Conservation (phyloP, 768 basidiomycete species). For the Dentipellis fragilis region DNA sequence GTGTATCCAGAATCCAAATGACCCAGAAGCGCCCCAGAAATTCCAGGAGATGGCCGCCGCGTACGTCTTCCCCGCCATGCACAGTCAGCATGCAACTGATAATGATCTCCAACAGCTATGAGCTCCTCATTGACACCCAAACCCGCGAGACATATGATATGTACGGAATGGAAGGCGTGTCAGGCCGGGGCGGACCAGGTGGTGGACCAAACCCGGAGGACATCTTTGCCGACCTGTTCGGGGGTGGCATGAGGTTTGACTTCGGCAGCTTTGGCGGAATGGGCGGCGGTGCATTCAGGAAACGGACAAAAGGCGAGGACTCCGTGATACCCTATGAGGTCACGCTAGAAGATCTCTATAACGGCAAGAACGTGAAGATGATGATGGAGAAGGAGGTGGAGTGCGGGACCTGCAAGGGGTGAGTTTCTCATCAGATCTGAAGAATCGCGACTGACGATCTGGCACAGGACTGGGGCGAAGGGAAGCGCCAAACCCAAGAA, state of each 20-base stretch:
- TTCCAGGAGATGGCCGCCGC: constrained; percentile 89
- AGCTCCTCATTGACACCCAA: constrained; percentile 66
- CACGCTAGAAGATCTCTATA: constrained; percentile 87
- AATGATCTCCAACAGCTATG: constrained; percentile 45
- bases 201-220: constrained; percentile 48
- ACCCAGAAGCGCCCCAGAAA: constrained; percentile 70
- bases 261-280: constrained; percentile 30
- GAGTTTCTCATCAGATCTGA: constrained; percentile 16
- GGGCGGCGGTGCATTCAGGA: constrained; percentile 19
- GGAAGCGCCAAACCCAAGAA: constrained; percentile 77
- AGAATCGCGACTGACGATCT: constrained; percentile 3
- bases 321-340: constrained; percentile 74
- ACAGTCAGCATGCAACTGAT: no score
- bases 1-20: constrained; percentile 65
- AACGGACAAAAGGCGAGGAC: constrained; percentile 55
- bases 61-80: constrained; percentile 32
- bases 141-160: constrained; percentile 63
- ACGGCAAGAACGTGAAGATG: constrained; percentile 82
- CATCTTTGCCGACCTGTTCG: constrained; percentile 70
- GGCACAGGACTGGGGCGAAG: constrained; percentile 65
- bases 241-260: constrained; percentile 49
- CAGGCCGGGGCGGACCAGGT: constrained; percentile 33
- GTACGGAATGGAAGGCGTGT: constrained; percentile 61
- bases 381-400: constrained; percentile 80
- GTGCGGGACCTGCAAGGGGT: constrained; percentile 80